Base-by-base conservation (phyloP, 495 filamentous ascomycete species). In the Xylaria intraflava region DNA sequence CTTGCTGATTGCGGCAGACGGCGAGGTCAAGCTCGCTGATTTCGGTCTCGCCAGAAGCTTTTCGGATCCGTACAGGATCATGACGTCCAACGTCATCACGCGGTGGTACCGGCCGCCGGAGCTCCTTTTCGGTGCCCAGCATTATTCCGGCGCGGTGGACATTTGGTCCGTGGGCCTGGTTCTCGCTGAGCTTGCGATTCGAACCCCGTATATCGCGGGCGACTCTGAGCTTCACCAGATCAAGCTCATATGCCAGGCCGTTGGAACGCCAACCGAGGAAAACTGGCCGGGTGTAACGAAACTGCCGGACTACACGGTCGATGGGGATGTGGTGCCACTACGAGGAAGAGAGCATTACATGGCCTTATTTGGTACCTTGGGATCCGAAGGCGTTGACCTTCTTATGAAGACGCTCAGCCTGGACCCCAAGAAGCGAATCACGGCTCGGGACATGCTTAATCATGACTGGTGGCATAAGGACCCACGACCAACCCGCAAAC, bases 91-190 rank as follows among this genome's bases (percentile, higher is more conserved):
- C 61, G 92, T 97, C 47, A 95, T 97, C 68, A 99, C 94, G 39
- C 82, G 89, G 19, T 99, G 92, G 90, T 97, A 99, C 71, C 80
- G 93, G 12, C 89, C 91, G 3, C 93, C 90, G 1, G 93, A 99
- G 73, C 79, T 99, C 31, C 81, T 97, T 27, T 95, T 87, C 64
- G 88, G 89, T 45, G 90, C 92, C 1, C 79, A 84, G 45, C 86
- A 90, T 69, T 99, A 99, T 71, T 85, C 85, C 29, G 88, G 87
- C 4, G 87, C 83, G 1, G 93, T 97, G 24, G 94, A 99, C 66
- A 74, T 99, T 40, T 99, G 92, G 92, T 90, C 87, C n/a, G 85
- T 94, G 51, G 94, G 88, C 16, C 78, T 85, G 62, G 91, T 99
- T 0, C 90, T 97, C 57, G 92, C 93, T 0, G 93, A 99, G 67